phyloP scores from a whole-genome alignment of 495 filamentous ascomycete species.

The Neurospora pannonica region DNA sequence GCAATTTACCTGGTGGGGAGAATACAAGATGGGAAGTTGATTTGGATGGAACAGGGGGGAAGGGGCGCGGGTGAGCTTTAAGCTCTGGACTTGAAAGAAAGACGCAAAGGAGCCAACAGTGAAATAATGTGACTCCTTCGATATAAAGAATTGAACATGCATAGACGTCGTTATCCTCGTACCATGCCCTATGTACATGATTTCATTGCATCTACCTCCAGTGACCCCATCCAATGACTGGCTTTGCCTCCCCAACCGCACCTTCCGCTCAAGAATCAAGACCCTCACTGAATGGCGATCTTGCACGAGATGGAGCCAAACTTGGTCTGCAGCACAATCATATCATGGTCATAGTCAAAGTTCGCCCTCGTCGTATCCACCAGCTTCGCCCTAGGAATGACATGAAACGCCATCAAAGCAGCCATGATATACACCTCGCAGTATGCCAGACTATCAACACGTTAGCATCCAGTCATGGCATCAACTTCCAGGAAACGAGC shows the following conservation, averaged over 20 bases:
- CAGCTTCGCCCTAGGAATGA: constrained; percentile 15
- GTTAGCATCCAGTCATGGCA: too few species aligned
- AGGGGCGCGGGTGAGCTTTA: not conserved
- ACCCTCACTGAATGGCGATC: constrained; percentile 1
- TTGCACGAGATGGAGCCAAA: constrained; percentile 5
- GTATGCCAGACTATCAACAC: constrained; percentile 18
- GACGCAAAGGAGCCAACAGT: not conserved
- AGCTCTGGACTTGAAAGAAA: not conserved
- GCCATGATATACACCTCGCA: constrained; percentile 22
- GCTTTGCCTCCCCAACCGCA: not conserved
- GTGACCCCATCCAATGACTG: not conserved
- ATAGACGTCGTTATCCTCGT: too few species aligned
- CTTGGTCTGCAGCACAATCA: constrained; percentile 15
- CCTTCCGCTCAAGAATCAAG: not conserved
- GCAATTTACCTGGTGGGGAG: not conserved
- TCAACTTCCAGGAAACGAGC: too few species aligned
- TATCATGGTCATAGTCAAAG: constrained; percentile 20
- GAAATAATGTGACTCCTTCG: not conserved
- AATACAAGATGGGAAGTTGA: not conserved
- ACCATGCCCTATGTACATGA: not conserved
- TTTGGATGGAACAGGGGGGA: not conserved
- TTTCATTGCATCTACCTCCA: not conserved
- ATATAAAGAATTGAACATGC: not conserved
- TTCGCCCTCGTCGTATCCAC: constrained; percentile 17
- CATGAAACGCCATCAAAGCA: constrained; percentile 15